These are phyloP conservation scores for Phialophora tarda DNA, from an alignment of 2,329 filamentous ascomycete genomes.

Conservation along the genomic window DNA sequence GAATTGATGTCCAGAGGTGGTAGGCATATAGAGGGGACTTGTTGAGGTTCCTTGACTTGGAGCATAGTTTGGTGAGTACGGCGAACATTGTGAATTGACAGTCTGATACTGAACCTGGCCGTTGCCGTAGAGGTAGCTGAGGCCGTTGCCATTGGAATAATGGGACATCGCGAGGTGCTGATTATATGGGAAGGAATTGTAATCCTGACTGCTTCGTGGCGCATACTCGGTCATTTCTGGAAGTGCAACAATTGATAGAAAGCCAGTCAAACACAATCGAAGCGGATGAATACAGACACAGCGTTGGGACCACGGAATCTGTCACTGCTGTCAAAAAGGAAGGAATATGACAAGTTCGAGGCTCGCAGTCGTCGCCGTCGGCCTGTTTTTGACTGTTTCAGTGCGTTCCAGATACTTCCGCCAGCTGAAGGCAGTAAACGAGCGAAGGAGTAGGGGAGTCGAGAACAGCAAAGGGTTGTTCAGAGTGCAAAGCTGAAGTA, in stretches of 20 bases:
- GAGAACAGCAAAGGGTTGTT: background rate
- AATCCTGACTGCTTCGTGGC: slow-evolving; percentile 47
- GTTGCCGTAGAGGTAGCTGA: slow-evolving; percentile 40
- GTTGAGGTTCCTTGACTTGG: slow-evolving; percentile 45
- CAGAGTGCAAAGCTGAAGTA: slow-evolving; percentile 1
- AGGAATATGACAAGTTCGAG: slow-evolving; percentile 30
- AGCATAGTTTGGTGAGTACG: slow-evolving; percentile 48
- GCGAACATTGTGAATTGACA: slow-evolving; percentile 44
- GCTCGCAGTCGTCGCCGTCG: slow-evolving; percentile 10
- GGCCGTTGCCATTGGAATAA: slow-evolving; percentile 40
- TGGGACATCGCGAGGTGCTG: slow-evolving; percentile 40
- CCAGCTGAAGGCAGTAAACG: background rate
- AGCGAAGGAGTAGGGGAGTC: background rate
- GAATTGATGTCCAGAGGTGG: slow-evolving; percentile 43
- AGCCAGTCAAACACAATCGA: slow-evolving; percentile 29
- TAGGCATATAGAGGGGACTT: slow-evolving; percentile 43
- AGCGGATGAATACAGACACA: slow-evolving; percentile 29
- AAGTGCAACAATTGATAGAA: slow-evolving; percentile 30
- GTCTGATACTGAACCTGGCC: slow-evolving; percentile 40
- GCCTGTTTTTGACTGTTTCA: slow-evolving; percentile 6
- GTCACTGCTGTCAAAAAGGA: slow-evolving; percentile 33
- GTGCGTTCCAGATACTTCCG: slow-evolving; percentile 7
- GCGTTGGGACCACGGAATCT: slow-evolving; percentile 19
- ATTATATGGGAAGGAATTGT: slow-evolving; percentile 37
- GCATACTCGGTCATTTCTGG: slow-evolving; percentile 49